phyloP scores from a whole-genome alignment of 2,329 filamentous ascomycete species.

The Aspergillus novofumigatus region DNA sequence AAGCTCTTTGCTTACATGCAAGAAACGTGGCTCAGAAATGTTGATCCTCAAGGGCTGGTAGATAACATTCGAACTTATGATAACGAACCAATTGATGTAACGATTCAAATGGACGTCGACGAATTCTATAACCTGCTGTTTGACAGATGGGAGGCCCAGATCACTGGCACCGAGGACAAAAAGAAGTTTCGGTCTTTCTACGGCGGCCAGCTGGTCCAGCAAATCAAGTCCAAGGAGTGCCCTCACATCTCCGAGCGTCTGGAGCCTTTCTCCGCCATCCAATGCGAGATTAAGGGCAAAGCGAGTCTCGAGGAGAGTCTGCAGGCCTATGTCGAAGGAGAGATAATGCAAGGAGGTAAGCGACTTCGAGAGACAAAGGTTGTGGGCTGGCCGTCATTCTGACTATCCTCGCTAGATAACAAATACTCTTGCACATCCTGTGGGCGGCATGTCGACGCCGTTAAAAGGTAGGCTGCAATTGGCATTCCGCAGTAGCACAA shows the following conservation, averaged over 20 bases:
- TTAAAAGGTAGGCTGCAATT: slow-evolving; percentile 62
- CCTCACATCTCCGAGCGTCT: slow-evolving; percentile 85
- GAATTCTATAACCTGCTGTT: slow-evolving; percentile 96
- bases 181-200: slow-evolving; percentile 76
- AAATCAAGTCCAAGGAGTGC: slow-evolving; percentile 93
- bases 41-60: slow-evolving; percentile 71
- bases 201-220: slow-evolving; percentile 85
- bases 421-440: slow-evolving; percentile 96
- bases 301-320: slow-evolving; percentile 77
- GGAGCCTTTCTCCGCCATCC: slow-evolving; percentile 90
- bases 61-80: slow-evolving; percentile 77
- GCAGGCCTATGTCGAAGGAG: slow-evolving; percentile 91
- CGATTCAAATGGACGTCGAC: slow-evolving; percentile 95
- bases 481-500: not conserved
- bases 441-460: slow-evolving; percentile 82
- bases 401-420: slow-evolving; percentile 60
- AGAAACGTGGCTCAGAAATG: slow-evolving; percentile 67
- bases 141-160: slow-evolving; percentile 82
- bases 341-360: slow-evolving; percentile 85
- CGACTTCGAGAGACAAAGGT: slow-evolving; percentile 1
- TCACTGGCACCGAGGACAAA: slow-evolving; percentile 64
- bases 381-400: slow-evolving; percentile 8
- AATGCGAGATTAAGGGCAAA: slow-evolving; percentile 95
- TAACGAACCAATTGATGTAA: slow-evolving; percentile 75
- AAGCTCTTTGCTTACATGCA: slow-evolving; percentile 83